Base-by-base conservation (phyloP, 164 flowering plant genomes). In the Vitis riparia region DNA sequence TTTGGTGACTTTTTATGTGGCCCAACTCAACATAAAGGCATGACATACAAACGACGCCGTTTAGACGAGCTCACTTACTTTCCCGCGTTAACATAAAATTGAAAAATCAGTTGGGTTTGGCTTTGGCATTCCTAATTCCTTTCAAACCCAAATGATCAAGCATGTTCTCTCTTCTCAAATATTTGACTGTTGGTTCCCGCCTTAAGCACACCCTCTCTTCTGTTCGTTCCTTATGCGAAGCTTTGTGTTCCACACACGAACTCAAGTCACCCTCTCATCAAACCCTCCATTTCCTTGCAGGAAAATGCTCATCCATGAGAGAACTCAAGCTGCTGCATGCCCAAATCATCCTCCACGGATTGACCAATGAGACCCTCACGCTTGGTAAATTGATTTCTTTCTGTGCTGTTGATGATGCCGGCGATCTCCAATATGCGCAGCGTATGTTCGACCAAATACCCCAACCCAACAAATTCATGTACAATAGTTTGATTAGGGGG, bases 401-500 rank as follows among this genome's bases (percentile, higher is more conserved):
- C 66, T 78, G 71, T 23, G 77, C 85, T 12, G 75, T 71, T 8
- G 13, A 71, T 10, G 50, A 51, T 2, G 4, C 23, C 7, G 78
- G 83, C 50, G 49, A 75, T 73, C 73, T 85, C 32, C 23, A 11
- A 0, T 81, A 85, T 10, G 86, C 81, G 0, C 80, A 68, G n/a
- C 60, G 15, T 8, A 48, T 82, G 16, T 82, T 84, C 32, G 75
- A 77, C 27, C 64, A 51, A 49, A 67, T 75, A 0, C 56, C 58
- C 0, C 64, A 79, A 58, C 88, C 84, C 48, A 85, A 78, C 51
- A 75, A 68, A 49, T 80, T 77, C 51, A 79, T 78, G 80, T 83
- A 73, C 70, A 82, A 85, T 70, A 77, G 77, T 59, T 67, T 85
- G 71, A 85, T 85, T 48, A 79, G 85, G 68, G 86, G 84, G 16